Evolutionary conservation across 345 rosid genomes (phyloP).

Genomic region (Linum usitatissimum): DNA sequence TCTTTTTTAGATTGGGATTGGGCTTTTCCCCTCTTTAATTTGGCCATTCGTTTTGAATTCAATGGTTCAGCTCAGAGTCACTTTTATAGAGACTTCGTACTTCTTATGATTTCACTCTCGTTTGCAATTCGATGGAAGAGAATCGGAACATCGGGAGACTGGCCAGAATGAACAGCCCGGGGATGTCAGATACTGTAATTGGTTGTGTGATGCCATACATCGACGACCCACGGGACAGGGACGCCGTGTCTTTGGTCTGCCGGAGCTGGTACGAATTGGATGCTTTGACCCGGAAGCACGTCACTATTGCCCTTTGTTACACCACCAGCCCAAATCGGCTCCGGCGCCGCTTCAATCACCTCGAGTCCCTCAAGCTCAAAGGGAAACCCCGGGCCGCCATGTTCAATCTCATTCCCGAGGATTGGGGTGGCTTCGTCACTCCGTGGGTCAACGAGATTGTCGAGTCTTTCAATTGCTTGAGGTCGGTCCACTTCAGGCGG

Average conservation of each 20-base stretch:
- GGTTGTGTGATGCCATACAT: conserved; percentile 57
- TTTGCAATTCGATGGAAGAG: conserved; percentile 23
- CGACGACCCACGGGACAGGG: conserved; percentile 62
- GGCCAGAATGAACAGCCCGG: conserved; percentile 11
- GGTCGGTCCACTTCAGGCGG: conserved; percentile 59
- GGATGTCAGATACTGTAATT: conserved; percentile 47
- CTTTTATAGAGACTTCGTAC: not conserved
- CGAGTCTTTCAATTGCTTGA: conserved; percentile 38
- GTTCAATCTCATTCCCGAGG: conserved; percentile 84
- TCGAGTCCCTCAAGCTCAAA: conserved; percentile 71
- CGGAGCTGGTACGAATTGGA: conserved; percentile 67
- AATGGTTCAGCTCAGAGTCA: not conserved
- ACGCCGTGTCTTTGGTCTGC: conserved; percentile 68
- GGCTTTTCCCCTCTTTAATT: not conserved
- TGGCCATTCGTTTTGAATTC: not conserved
- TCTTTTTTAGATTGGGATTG: not conserved
- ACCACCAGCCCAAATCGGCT: conserved; percentile 60
- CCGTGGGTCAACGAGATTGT: conserved; percentile 70
- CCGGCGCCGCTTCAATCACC: conserved; percentile 41
- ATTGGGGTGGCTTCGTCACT: conserved; percentile 80
- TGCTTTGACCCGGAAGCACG: conserved; percentile 64
- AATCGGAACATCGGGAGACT: conserved; percentile 20
- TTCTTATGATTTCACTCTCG: not conserved
- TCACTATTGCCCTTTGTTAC: conserved; percentile 77
- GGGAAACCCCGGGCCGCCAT: conserved; percentile 91